A percentile compares a stretch with the other conserved stretches of the same genome.
phyloP scores from a whole-genome alignment of 208 protist species.

The Herpetomonas tarakana region DNA sequence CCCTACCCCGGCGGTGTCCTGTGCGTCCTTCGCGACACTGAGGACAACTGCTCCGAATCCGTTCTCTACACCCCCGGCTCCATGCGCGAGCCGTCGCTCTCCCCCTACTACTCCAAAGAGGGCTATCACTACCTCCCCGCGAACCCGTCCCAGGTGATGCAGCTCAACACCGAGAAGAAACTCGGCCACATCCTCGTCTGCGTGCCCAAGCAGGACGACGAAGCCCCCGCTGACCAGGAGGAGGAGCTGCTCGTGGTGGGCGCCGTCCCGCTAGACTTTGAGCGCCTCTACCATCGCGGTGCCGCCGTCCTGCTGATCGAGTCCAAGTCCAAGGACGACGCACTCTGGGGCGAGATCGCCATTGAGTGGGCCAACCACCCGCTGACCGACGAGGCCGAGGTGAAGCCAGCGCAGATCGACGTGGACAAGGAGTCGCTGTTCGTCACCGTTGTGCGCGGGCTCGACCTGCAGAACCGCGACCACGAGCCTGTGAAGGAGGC shows the following conservation, averaged over 20 bases:
- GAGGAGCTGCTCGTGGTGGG: conserved; percentile 87
- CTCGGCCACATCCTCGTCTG: conserved; percentile 86
- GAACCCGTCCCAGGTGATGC: conserved; percentile 76
- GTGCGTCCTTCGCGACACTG: conserved; percentile 84
- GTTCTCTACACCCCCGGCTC: conserved; percentile 53
- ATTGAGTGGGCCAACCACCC: conserved; percentile 77
- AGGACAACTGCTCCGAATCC: conserved; percentile 89
- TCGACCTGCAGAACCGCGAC: conserved; percentile 54
- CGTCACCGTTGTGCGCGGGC: conserved; percentile 72
- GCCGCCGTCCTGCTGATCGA: conserved; percentile 83
- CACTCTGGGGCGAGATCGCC: conserved; percentile 81
- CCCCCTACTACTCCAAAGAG: conserved; percentile 73
- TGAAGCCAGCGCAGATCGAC: conserved; percentile 21
- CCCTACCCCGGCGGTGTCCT: conserved; percentile 70
- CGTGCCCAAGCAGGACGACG: conserved; percentile 66
- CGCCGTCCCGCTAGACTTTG: conserved; percentile 84
- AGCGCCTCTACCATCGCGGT: conserved; percentile 74
- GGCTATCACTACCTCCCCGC: conserved; percentile 85
- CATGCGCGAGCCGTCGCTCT: conserved; percentile 56
- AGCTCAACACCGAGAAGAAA: conserved; percentile 85
- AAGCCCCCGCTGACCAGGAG: conserved; percentile 44
- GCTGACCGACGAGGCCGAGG: conserved; percentile 29
- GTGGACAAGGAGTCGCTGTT: conserved; percentile 71
- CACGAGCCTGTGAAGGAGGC: conserved; percentile 34
- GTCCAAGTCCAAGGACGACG: conserved; percentile 84